Evolutionary conservation across 208 protist genomes (phyloP), one percentile per base, ranked within the genome.

Genomic region (Trypanosoma congolense): DNA sequence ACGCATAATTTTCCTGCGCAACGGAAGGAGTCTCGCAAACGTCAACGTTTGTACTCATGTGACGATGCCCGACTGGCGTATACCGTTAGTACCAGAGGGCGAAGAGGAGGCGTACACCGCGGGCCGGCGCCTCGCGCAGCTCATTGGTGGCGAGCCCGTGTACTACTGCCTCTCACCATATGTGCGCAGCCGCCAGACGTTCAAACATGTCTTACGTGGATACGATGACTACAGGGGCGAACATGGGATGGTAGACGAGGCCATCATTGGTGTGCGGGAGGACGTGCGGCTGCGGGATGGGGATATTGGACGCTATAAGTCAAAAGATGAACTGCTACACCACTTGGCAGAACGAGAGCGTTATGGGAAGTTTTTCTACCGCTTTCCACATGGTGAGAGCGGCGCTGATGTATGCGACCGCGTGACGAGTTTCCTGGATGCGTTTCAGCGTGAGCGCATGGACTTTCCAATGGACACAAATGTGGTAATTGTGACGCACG

Each of bases 141-240:
- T 93, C 21, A 52, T 93, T 3, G 82, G 85, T 0, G 61, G 87
- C 28, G 88, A 94, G 38, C 75, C 77, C 4, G 73, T 92, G 0
- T 83, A 94, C 54, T 90, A 95, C 70, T 96, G 93, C 65, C 83
- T 93, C 46, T 96, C 90, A 1, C 93, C 93, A 6, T 96, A 92
- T 64, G 61, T 82, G 18, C 88, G 93, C 30, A 76, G 77, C n/a
- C 69, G 83, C 12, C 81, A 94, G 68, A 79, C 72, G 24, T 70
- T 91, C 63, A 70, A 72, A 19, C 80, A 86, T 33, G 58, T 91
- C 28, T 45, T 94, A 58, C 69, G 90, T 33, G 87, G 87, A 26
- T 88, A 79, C 56, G 79, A 88, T 47, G 82, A 77, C 4, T 59
- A 59, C 30, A 54, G 63, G 24, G 42, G 26, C 26, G 63, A 61